A percentile compares a stretch with the other conserved stretches of the same genome.
These are phyloP conservation scores for Lasiosphaeris hirsuta DNA, from an alignment of 495 filamentous ascomycete genomes.

Conservation along the genomic window DNA sequence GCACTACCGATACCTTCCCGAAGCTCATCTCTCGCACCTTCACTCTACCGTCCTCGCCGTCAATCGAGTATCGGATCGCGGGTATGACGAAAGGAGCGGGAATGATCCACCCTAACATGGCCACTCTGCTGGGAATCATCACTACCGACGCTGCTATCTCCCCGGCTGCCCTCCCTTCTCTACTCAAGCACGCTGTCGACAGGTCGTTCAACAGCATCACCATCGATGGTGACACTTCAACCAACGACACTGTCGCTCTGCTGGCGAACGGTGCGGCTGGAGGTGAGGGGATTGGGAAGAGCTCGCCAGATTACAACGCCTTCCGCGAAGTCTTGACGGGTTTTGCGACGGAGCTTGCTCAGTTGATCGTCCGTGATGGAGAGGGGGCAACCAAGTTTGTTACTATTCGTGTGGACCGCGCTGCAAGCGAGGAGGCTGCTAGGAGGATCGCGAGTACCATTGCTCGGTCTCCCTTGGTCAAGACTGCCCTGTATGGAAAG, in stretches of 20 bases:
- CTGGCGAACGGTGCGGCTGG: conserved; percentile 93
- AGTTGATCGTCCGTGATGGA: conserved; percentile 92
- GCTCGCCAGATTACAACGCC: conserved; percentile 59
- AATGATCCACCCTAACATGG: conserved; percentile 99
- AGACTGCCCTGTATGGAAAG: conserved; percentile 93
- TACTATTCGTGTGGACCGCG: conserved; percentile 78
- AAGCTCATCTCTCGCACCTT: conserved; percentile 88
- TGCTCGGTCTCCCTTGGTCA: conserved; percentile 91
- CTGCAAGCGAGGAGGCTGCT: conserved; percentile 61
- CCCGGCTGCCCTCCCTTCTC: conserved; percentile 58
- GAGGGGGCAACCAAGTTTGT: conserved; percentile 99
- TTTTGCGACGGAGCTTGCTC: conserved; percentile 79
- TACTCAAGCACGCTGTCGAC: conserved; percentile 73
- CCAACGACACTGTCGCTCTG: conserved; percentile 93
- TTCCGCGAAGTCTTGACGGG: conserved; percentile 67
- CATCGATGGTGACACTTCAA: conserved; percentile 93
- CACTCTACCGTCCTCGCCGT: conserved; percentile 75
- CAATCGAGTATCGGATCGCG: conserved; percentile 73
- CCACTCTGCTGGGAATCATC: conserved; percentile 88
- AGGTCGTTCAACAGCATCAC: conserved; percentile 95
- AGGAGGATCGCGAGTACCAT: conserved; percentile 78
- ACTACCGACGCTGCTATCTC: conserved; percentile 88
- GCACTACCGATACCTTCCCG: conserved; percentile 98
- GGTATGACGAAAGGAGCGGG: conserved; percentile 98
- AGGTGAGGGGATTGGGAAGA: conserved; percentile 58